These are phyloP conservation scores for Candida sp. DNA, from an alignment of 1,139 yeast genomes.

Conservation along the genomic window DNA sequence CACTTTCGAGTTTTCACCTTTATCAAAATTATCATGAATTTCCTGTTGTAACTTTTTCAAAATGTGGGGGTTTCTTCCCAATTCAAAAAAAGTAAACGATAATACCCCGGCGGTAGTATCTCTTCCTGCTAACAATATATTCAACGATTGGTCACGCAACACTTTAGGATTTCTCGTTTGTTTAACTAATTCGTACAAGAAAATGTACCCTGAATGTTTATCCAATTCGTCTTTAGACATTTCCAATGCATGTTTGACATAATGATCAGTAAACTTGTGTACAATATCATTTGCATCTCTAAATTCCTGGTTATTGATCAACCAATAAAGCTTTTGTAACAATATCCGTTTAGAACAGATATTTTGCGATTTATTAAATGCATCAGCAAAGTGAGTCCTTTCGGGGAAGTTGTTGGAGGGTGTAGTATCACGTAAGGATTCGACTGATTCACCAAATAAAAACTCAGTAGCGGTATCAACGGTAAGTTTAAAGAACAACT, in stretches of 20 bases:
- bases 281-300: slow-evolving; percentile 22
- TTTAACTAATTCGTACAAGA: slow-evolving; percentile 48
- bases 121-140: slow-evolving; percentile 53
- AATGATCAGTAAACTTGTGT: slow-evolving; percentile 29
- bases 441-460: slow-evolving; percentile 53
- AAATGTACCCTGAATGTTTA: slow-evolving; percentile 39
- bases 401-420: slow-evolving; percentile 20
- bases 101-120: slow-evolving; percentile 58
- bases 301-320: slow-evolving; percentile 31
- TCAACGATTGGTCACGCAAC: slow-evolving; percentile 50
- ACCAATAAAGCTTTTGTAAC: slow-evolving; percentile 31
- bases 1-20: slow-evolving; percentile 19
- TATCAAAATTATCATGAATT: slow-evolving; percentile 31
- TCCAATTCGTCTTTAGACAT: slow-evolving; percentile 29
- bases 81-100: slow-evolving; percentile 43
- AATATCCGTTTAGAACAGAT: slow-evolving; percentile 33
- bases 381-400: slow-evolving; percentile 36
- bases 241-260: slow-evolving; percentile 25
- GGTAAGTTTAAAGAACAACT: slow-evolving; percentile 47
- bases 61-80: slow-evolving; percentile 41
- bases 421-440: slow-evolving; percentile 27
- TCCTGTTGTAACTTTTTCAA: slow-evolving; percentile 36
- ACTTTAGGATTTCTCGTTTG: slow-evolving; percentile 46
- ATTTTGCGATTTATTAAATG: slow-evolving; percentile 40
- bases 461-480: slow-evolving; percentile 62